Conservation (phyloP, 208 protist species). For the Polymyxa betae region DNA sequence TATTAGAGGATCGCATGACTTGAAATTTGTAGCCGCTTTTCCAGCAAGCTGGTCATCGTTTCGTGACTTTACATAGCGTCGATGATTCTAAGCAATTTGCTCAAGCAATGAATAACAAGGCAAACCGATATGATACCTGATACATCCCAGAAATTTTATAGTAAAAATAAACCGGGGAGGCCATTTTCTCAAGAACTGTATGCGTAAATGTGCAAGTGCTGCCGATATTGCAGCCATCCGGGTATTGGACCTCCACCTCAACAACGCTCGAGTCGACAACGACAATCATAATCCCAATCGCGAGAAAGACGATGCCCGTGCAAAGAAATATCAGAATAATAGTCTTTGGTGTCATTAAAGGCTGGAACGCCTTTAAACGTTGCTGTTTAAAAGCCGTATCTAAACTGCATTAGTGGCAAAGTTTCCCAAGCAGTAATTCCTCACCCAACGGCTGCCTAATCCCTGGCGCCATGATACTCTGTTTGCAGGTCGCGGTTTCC, state of each 20-base stretch:
- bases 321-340: slow-evolving; percentile 6
- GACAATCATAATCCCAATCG: not conserved
- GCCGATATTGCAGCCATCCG: not conserved
- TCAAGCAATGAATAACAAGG: not conserved
- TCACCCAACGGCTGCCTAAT: too few relatives aligned
- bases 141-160: slow-evolving; percentile 38
- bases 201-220: not conserved
- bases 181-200: not conserved
- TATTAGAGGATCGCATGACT: slow-evolving; percentile 28
- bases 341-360: not conserved
- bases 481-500: too few relatives aligned
- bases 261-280: not conserved
- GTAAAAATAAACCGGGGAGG: slow-evolving; percentile 33
- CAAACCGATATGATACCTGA: not conserved
- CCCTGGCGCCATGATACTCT: too few relatives aligned
- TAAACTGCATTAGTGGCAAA: too few relatives aligned
- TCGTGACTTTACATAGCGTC: slow-evolving; percentile 27
- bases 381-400: slow-evolving; percentile 55
- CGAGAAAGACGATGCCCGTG: not conserved
- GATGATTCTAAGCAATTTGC: slow-evolving; percentile 22
- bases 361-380: slow-evolving; percentile 9
- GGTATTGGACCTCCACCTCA: slow-evolving; percentile 17
- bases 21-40: not conserved
- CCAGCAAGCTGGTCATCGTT: slow-evolving; percentile 29
- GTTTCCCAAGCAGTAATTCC: too few relatives aligned